These are phyloP conservation scores for Ogataea parapolymorpha DNA, from an alignment of 805 yeast genomes.

Conservation along the genomic window DNA sequence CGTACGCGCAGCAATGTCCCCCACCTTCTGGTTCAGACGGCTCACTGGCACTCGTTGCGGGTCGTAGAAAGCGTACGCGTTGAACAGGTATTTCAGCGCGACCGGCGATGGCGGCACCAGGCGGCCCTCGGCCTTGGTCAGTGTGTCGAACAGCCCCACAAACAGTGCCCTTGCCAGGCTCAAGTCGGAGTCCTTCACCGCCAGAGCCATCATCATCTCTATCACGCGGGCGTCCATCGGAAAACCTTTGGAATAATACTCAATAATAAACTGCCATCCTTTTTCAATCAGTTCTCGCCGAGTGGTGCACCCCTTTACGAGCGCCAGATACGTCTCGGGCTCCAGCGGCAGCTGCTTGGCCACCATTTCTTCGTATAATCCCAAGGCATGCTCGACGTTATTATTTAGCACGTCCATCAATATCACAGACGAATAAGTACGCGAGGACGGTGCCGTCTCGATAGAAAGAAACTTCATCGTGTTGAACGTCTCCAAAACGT, in stretches of 20 bases:
- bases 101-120: constrained; percentile 21
- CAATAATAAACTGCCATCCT: constrained; percentile 79
- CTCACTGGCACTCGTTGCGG: constrained; percentile 28
- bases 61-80: constrained; percentile 37
- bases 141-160: constrained; percentile 28
- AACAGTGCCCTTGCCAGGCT: constrained; percentile 67
- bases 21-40: constrained; percentile 37
- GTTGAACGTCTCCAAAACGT: constrained; percentile 74
- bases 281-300: constrained; percentile 42
- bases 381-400: constrained; percentile 71
- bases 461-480: constrained; percentile 78
- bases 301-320: constrained; percentile 68
- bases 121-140: constrained; percentile 17
- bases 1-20: constrained; percentile 39
- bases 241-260: constrained; percentile 47
- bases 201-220: constrained; percentile 68
- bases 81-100: constrained; percentile 40
- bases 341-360: constrained; percentile 34
- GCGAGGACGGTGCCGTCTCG: constrained; percentile 61
- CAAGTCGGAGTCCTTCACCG: constrained; percentile 80
- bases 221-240: constrained; percentile 41
- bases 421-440: constrained; percentile 70
- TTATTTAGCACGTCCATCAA: constrained; percentile 58
- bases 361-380: constrained; percentile 68
- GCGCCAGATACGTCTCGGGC: constrained; percentile 45